Evolutionary conservation across 2,329 filamentous ascomycete genomes (phyloP), one percentile per base, ranked within the genome.

Genomic region (Botrytis sinoallii): DNA sequence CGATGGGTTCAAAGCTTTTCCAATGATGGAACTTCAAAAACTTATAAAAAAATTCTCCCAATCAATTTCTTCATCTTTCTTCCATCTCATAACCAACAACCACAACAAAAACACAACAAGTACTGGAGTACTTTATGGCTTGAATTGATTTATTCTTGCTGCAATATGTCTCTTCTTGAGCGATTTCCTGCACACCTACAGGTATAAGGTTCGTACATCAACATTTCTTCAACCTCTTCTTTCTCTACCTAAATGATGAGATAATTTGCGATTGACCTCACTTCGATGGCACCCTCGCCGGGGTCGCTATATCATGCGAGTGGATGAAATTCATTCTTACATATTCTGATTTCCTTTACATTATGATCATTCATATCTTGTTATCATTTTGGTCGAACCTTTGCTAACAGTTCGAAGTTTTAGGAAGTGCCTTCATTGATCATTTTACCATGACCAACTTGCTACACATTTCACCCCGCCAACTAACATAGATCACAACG

Each of bases 231-330:
- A 29, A 18, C 38, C 63, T 32, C 42, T 46, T 40, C 74, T 42
- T 57, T 55, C 42, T 72, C 80, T 74, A 80, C 78, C 82, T 79
- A 79, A 78, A 92, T 93, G 95, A 97, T 97, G 94, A 92, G 87
- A 93, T 93, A 97, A 97, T 98, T 98, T 98, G 94, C 95, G 94
- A 95, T 95, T 97, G 94, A 98, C 92, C 88, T 87, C 85, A 84
- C 84, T 84, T 86, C 86, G 90, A 90, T 95, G 94, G 93, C 88
- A 86, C 92, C 90, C 94, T 92, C 92, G 94, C 95, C 94, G 89
- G 94, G 90, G 93, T 88, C 86, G 92, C 91, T 88, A 91, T 91
- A 94, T 91, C 91, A 87, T 85, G 82, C 85, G 85, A 88, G 85
- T 82, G 89, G 83, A 86, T 97, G 94, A 97, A 92, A 97, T 93